Base-by-base conservation (phyloP, 176 grass and related monocot species). In the Aegilops longissima region DNA sequence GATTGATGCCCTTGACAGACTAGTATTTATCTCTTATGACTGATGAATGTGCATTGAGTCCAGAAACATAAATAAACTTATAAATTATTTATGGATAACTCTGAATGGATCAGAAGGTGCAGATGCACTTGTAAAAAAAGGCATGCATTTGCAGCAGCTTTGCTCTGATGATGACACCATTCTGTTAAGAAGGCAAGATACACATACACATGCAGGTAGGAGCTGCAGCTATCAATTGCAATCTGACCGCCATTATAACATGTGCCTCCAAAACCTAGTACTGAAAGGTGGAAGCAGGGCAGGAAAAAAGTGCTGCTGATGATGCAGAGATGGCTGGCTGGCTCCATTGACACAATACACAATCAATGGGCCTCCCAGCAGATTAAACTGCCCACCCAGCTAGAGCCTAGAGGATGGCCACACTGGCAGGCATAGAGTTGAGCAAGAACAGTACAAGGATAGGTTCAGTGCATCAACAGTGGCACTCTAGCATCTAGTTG, bases 191-290 rank as follows among this genome's bases (percentile, higher is more conserved):
- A 58, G 82, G 82, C 87, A 80, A 64, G 76, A 34, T 63, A 54
- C 5, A 45, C 1, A 51, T 16, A 51, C 5, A 52, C 5, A 52
- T 52, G 14, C 5, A 35, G 47, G 62, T 66, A 85, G 74, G 76
- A 66, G 34, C 23, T 74, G 87, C 82, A 89, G 59, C 76, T 30
- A 83, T 90, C 80, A 83, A 68, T 80, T 84, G 85, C 75, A 67
- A 74, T 67, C 84, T 87, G 84, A 61, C 58, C 80, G 21, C 58
- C 67, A 80, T 80, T 84, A 83, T 23, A 90, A 27, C 89, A 76
- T 84, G 81, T 88, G 75, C 77, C 61, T 84, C 81, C 89, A 85
- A 88, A 80, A 88, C 90, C 77, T 85, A 82, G 77, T 81, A 85
- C 77, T 91, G 77, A 77, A 65, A 84, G 89, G 62, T 91, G 77